phyloP scores from a whole-genome alignment of 352 stramenopile species.

The Globisporangium rhizosaccharum region DNA sequence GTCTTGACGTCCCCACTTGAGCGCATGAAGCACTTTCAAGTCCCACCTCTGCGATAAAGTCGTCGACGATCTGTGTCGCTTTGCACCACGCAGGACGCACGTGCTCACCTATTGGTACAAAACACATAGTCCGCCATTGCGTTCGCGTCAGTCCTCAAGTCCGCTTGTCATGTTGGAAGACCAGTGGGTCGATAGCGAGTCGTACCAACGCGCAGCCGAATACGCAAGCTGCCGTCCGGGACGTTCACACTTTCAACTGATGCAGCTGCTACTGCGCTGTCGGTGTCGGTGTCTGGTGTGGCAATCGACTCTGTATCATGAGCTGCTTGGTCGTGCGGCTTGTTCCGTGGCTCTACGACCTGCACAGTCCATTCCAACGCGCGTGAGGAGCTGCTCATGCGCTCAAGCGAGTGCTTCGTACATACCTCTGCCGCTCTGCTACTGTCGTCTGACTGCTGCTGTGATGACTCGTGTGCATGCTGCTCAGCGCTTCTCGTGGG shows the following conservation, averaged over 20 bases:
- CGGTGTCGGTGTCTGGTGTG: not conserved
- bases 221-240: conserved; percentile 38
- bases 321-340: not conserved
- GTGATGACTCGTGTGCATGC: not conserved
- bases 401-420: not conserved
- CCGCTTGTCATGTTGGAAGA: not conserved
- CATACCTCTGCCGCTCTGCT: not conserved
- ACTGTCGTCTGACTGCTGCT: conserved; percentile 10
- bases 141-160: not conserved
- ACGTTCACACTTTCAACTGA: conserved; percentile 3
- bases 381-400: too few relatives aligned
- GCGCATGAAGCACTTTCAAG: not conserved
- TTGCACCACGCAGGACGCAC: conserved; percentile 57
- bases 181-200: not conserved
- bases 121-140: not conserved
- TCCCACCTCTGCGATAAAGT: conserved; percentile 46
- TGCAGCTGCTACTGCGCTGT: not conserved
- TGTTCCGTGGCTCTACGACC: not conserved
- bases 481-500: not conserved
- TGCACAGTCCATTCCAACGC: not conserved
- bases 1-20: not conserved
- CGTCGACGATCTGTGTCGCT: conserved; percentile 53
- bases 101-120: conserved; percentile 27
- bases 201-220: conserved; percentile 53
- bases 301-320: not conserved